Percentiles rank a stretch among this genome's conserved stretches.
Conservation (phyloP, 345 rosid species). For the Gynandropsis gynandra region DNA sequence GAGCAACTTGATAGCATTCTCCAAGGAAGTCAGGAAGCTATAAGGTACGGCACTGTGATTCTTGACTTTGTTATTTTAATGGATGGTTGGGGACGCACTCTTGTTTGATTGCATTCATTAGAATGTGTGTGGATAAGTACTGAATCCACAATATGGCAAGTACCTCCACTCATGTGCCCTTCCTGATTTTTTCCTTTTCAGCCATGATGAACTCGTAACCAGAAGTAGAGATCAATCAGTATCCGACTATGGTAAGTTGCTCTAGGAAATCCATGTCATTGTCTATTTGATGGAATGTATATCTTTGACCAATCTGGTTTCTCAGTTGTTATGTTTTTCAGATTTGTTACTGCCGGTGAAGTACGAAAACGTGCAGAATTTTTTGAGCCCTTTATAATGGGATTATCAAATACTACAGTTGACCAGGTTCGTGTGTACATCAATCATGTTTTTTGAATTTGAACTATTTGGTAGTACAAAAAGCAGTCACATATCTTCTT, state of each 20-base stretch:
- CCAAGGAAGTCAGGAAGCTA: slow-evolving; percentile 67
- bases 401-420: slow-evolving; percentile 73
- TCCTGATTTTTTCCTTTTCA: slow-evolving; percentile 29
- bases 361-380: slow-evolving; percentile 79
- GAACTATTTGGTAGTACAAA: neutral
- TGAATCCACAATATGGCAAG: slow-evolving; percentile 7
- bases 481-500: neutral
- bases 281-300: slow-evolving; percentile 7
- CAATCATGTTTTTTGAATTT: slow-evolving; percentile 2
- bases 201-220: slow-evolving; percentile 69
- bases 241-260: slow-evolving; percentile 80
- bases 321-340: slow-evolving; percentile 98
- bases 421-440: slow-evolving; percentile 67
- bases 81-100: neutral
- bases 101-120: neutral
- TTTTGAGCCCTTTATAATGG: slow-evolving; percentile 85
- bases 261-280: slow-evolving; percentile 9
- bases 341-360: slow-evolving; percentile 96
- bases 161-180: slow-evolving; percentile 10
- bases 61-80: neutral
- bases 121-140: slow-evolving; percentile 12
- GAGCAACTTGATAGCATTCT: slow-evolving; percentile 86
- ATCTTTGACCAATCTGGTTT: slow-evolving; percentile 41
- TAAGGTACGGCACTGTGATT: slow-evolving; percentile 38
- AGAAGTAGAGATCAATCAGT: slow-evolving; percentile 86